Evolutionary conservation across 2,329 filamentous ascomycete species (phyloP).

Genomic region (Apiospora phragmitis): DNA sequence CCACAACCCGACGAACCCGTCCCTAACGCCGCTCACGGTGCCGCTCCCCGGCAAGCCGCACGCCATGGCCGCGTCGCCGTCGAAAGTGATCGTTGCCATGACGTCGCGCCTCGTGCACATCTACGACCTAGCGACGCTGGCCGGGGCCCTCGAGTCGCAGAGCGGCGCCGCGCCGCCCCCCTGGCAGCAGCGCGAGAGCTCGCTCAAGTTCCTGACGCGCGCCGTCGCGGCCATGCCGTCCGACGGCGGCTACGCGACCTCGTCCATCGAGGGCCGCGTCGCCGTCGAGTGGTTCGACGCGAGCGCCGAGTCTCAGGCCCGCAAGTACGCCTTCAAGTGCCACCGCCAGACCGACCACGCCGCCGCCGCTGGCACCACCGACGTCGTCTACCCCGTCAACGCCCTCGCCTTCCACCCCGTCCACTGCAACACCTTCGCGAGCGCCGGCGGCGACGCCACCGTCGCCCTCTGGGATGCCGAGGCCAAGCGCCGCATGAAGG

Average conservation of each 20-base stretch:
- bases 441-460: slow-evolving; percentile 84
- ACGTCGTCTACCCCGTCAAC: slow-evolving; percentile 90
- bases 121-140: slow-evolving; percentile 78
- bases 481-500: slow-evolving; percentile 84
- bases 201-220: slow-evolving; percentile 92
- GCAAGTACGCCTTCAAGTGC: slow-evolving; percentile 99
- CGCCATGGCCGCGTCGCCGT: slow-evolving; percentile 73
- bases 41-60: slow-evolving; percentile 84
- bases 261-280: slow-evolving; percentile 90
- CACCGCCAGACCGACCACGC: slow-evolving; percentile 72
- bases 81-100: slow-evolving; percentile 95
- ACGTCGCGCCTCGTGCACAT: slow-evolving; percentile 90
- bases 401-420: slow-evolving; percentile 84
- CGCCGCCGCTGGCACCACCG: slow-evolving; percentile 54
- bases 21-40: slow-evolving; percentile 61
- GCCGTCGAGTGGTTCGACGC: slow-evolving; percentile 99
- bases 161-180: slow-evolving; percentile 58
- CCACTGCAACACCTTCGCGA: slow-evolving; percentile 76
- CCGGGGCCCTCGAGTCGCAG: slow-evolving; percentile 53
- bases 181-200: slow-evolving; percentile 92
- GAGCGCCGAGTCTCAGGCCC: slow-evolving; percentile 78
- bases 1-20: slow-evolving; percentile 62
- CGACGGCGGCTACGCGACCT: slow-evolving; percentile 89
- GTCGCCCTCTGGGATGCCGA: slow-evolving; percentile 94
- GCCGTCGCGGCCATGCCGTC: slow-evolving; percentile 96